Conservation (phyloP, 495 filamentous ascomycete species). For the Parathielavia appendiculata region DNA sequence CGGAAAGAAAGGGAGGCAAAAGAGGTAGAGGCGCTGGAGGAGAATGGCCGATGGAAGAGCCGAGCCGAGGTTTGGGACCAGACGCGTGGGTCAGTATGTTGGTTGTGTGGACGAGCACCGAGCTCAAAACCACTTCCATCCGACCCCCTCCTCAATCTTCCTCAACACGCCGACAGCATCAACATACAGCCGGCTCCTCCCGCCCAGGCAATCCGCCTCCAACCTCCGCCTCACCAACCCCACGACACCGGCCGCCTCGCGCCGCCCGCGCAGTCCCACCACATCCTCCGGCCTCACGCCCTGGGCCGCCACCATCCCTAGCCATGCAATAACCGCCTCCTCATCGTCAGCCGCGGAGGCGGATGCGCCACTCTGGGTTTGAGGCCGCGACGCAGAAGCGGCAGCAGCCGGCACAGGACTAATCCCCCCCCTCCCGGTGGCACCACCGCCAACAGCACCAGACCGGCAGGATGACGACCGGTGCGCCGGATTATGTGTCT, state of each 20-base stretch:
- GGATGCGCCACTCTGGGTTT: neutral
- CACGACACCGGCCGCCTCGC: constrained; percentile 37
- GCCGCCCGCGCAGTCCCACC: constrained; percentile 27
- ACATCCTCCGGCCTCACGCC: constrained; percentile 36
- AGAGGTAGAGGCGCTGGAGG: neutral
- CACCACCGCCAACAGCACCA: neutral
- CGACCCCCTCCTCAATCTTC: constrained; percentile 38
- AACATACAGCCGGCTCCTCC: constrained; percentile 37
- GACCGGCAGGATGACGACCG: neutral
- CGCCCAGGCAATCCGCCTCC: constrained; percentile 39
- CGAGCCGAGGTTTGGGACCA: neutral
- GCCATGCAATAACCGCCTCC: constrained; percentile 43
- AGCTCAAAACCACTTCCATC: constrained; percentile 38
- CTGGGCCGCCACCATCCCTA: constrained; percentile 60
- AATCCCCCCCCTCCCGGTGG: constrained; percentile 15
- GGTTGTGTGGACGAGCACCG: too few species aligned
- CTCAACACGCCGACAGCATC: constrained; percentile 43
- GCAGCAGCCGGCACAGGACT: neutral
- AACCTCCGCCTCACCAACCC: constrained; percentile 36
- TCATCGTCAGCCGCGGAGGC: constrained; percentile 36
- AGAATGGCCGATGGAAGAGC: neutral
- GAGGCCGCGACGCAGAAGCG: neutral
- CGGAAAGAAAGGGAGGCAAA: neutral
- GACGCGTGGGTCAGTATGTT: neutral
- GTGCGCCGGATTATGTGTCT: neutral